Percentiles rank a stretch among this genome's conserved stretches.
phyloP scores from a whole-genome alignment of 192 early-diverging fungal species.

The Chytriomyces confervae region DNA sequence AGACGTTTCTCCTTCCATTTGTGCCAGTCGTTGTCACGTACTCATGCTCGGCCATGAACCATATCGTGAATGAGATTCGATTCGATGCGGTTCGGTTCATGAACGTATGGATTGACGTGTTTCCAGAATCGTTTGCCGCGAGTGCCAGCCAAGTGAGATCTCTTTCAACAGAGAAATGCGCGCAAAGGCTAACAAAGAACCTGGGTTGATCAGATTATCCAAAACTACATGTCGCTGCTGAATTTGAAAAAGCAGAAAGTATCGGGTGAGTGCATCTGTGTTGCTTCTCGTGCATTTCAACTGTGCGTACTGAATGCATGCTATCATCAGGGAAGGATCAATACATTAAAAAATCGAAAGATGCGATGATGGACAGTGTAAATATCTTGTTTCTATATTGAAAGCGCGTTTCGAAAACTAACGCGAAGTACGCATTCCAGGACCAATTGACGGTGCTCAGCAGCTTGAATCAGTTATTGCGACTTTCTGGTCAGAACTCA shows the following conservation, averaged over 20 bases:
- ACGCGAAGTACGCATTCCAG: not conserved
- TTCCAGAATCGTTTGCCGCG: not conserved
- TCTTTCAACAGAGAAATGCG: not conserved
- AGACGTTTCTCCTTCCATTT: conserved; percentile 11
- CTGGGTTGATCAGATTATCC: not conserved
- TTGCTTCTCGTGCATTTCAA: not conserved
- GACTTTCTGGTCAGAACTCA: not conserved
- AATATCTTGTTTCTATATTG: not conserved
- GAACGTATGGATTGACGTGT: conserved; percentile 20
- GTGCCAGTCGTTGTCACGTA: conserved; percentile 19
- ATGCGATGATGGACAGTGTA: conserved; percentile 18
- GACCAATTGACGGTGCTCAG: conserved; percentile 10
- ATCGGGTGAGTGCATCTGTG: not conserved
- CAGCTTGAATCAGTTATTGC: conserved; percentile 8
- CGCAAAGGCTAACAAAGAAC: not conserved
- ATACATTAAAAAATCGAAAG: conserved; percentile 25
- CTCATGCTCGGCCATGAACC: conserved; percentile 28
- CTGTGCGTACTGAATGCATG: not conserved
- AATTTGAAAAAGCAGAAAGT: conserved; percentile 23
- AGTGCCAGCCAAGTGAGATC: not conserved
- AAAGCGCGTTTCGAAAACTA: not conserved
- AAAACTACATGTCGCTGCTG: conserved; percentile 20
- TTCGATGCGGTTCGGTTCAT: conserved; percentile 22
- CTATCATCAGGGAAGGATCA: conserved; percentile 13
- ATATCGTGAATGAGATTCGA: conserved; percentile 27